Base-by-base conservation (phyloP, 345 rosid species). In the Carallia brachiata region DNA sequence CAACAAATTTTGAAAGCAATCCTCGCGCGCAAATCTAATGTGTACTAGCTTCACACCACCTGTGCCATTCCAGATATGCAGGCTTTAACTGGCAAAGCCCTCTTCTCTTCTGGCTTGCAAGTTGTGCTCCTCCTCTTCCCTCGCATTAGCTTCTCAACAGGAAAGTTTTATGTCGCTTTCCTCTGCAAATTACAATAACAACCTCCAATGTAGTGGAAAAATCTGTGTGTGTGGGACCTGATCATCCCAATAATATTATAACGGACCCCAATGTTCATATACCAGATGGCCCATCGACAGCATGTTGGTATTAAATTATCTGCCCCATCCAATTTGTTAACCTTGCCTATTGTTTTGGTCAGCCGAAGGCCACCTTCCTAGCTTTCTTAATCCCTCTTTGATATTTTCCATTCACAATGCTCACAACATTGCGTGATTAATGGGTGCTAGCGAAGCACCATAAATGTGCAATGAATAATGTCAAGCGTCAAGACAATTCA, bases 31-130 rank as follows among this genome's bases (percentile, higher is more conserved):
- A 1, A 32, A 32, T 4, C 2, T 32, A 32, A 32, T 32, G 34
- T 32, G 34, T 4, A 37, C 6, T 44, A 44, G 50, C 13, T 27
- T 32, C n/a, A 30, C 61, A 68, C 50, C 70, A 18, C 85, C 78
- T 83, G 81, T 77, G 83, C 71, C 70, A 36, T 59, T 77, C 78
- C 84, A 80, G 86, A 77, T 19, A 69, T 37, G 72, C 88, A 76
- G 82, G 80, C 84, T 78, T 84, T 76, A 65, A 78, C 72, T 70
- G 77, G 70, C 65, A 57, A 30, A 60, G 5, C 31, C 59, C 48
- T 40, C 64, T 18, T 40, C n/a, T 55, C 27, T n/a, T 31, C 10
- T 64, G 37, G 70, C 50, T 71, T 73, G 74, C 80, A 77, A 81
- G 67, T 73, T 44, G 84, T 23, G 23, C 23, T 55, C 70, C 76